Percentiles rank a stretch among this genome's conserved stretches.
phyloP scores from a whole-genome alignment of 2,329 filamentous ascomycete species.

The Colletotrichum ledebouriae region DNA sequence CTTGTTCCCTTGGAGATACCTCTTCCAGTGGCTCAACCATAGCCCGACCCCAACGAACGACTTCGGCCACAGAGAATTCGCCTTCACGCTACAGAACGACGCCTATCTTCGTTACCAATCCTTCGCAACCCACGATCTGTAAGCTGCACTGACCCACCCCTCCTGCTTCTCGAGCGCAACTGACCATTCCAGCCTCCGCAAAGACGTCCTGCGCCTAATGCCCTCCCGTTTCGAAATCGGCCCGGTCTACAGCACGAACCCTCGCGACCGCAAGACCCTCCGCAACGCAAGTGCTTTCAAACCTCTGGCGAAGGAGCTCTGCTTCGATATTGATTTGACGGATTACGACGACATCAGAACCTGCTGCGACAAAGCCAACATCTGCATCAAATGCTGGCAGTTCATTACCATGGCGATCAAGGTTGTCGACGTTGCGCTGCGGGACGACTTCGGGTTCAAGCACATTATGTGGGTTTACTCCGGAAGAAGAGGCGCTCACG shows the following conservation, averaged over 20 bases:
- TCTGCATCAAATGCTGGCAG: conserved; percentile 94
- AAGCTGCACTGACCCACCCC: conserved; percentile 35
- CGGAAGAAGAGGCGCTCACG: conserved; percentile 94
- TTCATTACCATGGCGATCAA: conserved; percentile 99
- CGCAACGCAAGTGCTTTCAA: conserved; percentile 85
- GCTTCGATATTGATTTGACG: conserved; percentile 99
- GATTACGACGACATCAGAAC: conserved; percentile 98
- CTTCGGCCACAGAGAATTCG: conserved; percentile 94
- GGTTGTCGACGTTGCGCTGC: conserved; percentile 86
- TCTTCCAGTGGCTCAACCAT: conserved; percentile 99
- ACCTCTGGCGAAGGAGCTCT: conserved; percentile 91
- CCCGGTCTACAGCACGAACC: conserved; percentile 95
- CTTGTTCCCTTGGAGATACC: conserved; percentile 91
- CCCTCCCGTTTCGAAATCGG: conserved; percentile 98
- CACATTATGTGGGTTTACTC: conserved; percentile 99
- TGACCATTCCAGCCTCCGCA: conserved; percentile 72
- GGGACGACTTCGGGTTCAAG: conserved; percentile 96
- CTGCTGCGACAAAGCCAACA: conserved; percentile 93
- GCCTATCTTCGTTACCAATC: conserved; percentile 93
- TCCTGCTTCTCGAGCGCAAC: conserved; percentile 16
- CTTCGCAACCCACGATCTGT: conserved; percentile 68
- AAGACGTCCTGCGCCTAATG: conserved; percentile 89
- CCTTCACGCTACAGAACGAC: conserved; percentile 93
- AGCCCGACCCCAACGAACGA: conserved; percentile 87
- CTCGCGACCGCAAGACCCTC: conserved; percentile 90